Base-by-base conservation (phyloP, 768 basidiomycete genomes). In the Auricularia sp. region DNA sequence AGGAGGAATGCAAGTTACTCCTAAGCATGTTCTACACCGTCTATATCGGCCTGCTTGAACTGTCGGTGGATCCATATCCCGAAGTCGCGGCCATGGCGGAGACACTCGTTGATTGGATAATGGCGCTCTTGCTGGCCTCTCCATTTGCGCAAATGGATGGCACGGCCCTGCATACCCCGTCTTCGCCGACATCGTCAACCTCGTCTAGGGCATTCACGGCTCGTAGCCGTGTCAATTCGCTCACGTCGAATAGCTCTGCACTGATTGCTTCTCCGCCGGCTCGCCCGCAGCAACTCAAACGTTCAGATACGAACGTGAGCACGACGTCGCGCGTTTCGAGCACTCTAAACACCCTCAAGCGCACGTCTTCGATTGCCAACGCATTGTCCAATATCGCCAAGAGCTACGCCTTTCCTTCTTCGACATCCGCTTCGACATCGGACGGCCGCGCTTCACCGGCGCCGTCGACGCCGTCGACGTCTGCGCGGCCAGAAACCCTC, bases 21-120 rank as follows among this genome's bases (percentile, higher is more conserved):
- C 78, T 98, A 35, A 91, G 91, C n/a, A 91, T 90, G 2, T 93
- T 96, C 79, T 93, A 92, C 80, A 93, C 93, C 29, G 91, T 98
- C 67, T 94, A 91, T 70, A 87, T 88, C 16, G 83, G 88, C 4
- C 81, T 99, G 16, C 78, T 97, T 65, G 95, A 98, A 72, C 81
- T 98, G 10, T 92, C 94, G 0, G 88, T 88, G 10, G 97, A 98
- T 70, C 91, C 96, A 0, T 93, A 96, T 70, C 85, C 88, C 59
- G 94, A 98, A 73, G 94, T 98, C 14, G 90, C 93, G 0, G 86
- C 90, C 7, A 85, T 91, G 71, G 95, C 95, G 0, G 90, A 90
- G 70, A 94, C 91, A 0, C 86, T 96, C 34, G 83, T 93, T 36
- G 97, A 99, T 75, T 97, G 96, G 72, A 83, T 97, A 69, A 87